Conservation (phyloP, 257 asterid genomes). For the Buddleja alternifolia region DNA sequence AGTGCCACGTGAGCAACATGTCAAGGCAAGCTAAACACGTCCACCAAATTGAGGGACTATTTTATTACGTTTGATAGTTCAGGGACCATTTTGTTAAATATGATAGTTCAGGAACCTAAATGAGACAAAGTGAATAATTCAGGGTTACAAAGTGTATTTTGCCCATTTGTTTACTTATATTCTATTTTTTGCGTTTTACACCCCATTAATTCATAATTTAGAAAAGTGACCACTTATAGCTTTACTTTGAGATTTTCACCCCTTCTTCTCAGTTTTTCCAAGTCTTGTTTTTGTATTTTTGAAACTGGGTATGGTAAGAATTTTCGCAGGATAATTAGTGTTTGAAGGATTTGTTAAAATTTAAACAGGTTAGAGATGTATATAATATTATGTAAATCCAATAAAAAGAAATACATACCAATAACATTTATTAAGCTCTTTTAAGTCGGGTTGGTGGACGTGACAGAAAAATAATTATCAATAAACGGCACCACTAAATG, state of each 20-base stretch:
- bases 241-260: not conserved
- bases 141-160: too few relatives aligned
- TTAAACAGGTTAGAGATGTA: not conserved
- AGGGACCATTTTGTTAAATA: too few relatives aligned
- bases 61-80: too few relatives aligned
- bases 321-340: too few relatives aligned
- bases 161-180: not conserved
- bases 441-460: too few relatives aligned
- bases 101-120: too few relatives aligned
- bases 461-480: not conserved
- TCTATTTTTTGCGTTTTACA: conserved; percentile 20
- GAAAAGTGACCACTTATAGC: not conserved
- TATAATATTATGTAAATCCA: not conserved
- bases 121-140: too few relatives aligned
- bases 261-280: not conserved
- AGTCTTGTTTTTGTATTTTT: too few relatives aligned
- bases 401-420: not conserved
- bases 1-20: too few relatives aligned
- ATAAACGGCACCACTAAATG: not conserved
- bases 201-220: not conserved
- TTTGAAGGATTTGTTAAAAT: not conserved
- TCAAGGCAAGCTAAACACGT: too few relatives aligned
- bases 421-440: not conserved
- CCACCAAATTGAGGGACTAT: too few relatives aligned
- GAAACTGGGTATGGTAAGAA: not conserved